Percentiles rank a stretch among this genome's conserved stretches.
phyloP scores from a whole-genome alignment of 352 stramenopile genomes.

The Pythium rhizo-oryzae region DNA sequence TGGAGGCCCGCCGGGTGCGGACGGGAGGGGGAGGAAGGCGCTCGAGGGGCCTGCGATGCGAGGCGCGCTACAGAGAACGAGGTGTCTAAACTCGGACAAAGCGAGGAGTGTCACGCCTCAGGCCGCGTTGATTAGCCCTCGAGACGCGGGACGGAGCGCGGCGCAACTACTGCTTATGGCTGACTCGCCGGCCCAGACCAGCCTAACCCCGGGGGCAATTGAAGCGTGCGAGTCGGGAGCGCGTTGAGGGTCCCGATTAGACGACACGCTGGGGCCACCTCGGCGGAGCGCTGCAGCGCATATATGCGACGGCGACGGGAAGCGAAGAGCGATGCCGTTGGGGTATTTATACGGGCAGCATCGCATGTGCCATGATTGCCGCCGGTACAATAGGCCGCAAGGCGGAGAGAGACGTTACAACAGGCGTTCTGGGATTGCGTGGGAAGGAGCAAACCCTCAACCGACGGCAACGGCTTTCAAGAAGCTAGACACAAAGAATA shows the following conservation, averaged over 20 bases:
- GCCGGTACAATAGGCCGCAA: not conserved
- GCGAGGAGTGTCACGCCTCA: too few species aligned
- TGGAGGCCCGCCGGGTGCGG: slow-evolving; percentile 12
- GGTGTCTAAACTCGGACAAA: slow-evolving; percentile 9
- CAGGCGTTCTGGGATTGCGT: not conserved
- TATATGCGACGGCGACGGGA: not conserved
- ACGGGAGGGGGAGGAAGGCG: not conserved
- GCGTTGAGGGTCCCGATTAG: too few species aligned
- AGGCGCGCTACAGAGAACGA: not conserved
- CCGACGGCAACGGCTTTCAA: slow-evolving; percentile 13
- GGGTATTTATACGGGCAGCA: slow-evolving; percentile 1
- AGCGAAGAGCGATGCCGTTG: slow-evolving; percentile 2
- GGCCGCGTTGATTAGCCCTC: too few species aligned
- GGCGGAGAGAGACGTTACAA: not conserved
- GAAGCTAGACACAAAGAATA: slow-evolving; percentile 10
- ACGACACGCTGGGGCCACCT: not conserved
- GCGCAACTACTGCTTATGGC: too few species aligned
- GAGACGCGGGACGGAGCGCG: too few species aligned
- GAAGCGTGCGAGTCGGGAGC: too few species aligned
- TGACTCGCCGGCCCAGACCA: too few species aligned
- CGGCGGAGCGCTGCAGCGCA: not conserved
- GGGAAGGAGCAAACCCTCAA: slow-evolving; percentile 10
- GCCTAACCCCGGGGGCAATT: too few species aligned
- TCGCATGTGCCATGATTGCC: slow-evolving; percentile 2
- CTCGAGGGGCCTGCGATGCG: not conserved